Evolutionary conservation across 2,329 filamentous ascomycete species (phyloP), one percentile per base, ranked within the genome.

Genomic region (Botrytis squamosa): DNA sequence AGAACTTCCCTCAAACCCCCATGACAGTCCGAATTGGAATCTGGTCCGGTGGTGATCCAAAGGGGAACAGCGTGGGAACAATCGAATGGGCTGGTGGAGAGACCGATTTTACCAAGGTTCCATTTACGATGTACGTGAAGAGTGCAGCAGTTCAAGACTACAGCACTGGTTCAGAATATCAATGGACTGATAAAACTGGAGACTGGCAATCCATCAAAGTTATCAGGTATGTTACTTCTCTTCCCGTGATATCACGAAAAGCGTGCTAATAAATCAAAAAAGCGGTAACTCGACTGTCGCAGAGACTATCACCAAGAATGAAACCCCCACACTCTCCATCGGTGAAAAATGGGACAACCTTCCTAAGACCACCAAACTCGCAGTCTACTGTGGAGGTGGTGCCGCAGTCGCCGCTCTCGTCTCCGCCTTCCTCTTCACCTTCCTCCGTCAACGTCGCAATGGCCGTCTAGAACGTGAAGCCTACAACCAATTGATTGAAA

Each of bases 41-140:
- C 77, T 91, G 89, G 87, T 88, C 91, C 70, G 86, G 88, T 73
- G 86, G 90, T 75, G 86, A 93, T 76, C 83, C 88, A 9, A 72
- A 72, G 70, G 80, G 83, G 59, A 81, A 90, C 79, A 82, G 87
- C 60, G 62, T 86, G 69, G 85, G 87, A 20, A 92, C 89, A 2
- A 88, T 91, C 70, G 84, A 89, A 73, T 93, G 91, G 91, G 91
- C 91, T 73, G 91, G 91, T 72, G 91, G 91, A 73, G 79, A 84
- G 70, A 93, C 91, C 60, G 86, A 94, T 81, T 95, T 91, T 81
- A 80, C 81, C 68, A 79, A 88, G 40, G 90, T 85, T 0, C 93
- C 93, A 0, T 95, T 88, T 84, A 90, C 86, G 78, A 95, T 95
- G 92, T 89, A 88, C 75, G 87, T 95, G 76, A 88, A 92, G 85